Evolutionary conservation across 148 eudicot genomes (phyloP).

Genomic region (Amaranthus cruentus): DNA sequence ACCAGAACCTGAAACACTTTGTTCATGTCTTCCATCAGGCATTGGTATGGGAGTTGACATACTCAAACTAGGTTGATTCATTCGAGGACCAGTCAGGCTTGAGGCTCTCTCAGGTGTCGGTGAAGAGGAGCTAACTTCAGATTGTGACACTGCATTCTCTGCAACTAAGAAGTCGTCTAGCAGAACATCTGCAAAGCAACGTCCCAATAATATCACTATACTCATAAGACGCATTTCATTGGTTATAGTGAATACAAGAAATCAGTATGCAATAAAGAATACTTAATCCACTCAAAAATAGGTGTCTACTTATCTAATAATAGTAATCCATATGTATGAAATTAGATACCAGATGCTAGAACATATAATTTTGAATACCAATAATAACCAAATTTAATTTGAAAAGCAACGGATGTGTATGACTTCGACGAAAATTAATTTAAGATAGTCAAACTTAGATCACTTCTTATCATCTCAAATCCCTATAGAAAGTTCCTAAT

Average conservation of each 20-base stretch:
- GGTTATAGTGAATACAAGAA: not conserved
- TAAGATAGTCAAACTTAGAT: too few relatives aligned
- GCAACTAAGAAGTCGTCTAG: conserved; percentile 75
- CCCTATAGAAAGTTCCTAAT: too few relatives aligned
- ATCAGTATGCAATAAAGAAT: not conserved
- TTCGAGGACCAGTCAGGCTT: conserved; percentile 38
- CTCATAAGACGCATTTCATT: not conserved
- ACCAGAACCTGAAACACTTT: conserved; percentile 26
- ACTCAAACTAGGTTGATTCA: conserved; percentile 30
- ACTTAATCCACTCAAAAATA: not conserved
- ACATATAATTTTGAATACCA: too few relatives aligned
- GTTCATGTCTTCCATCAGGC: conserved; percentile 41
- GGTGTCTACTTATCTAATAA: not conserved
- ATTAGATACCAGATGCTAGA: too few relatives aligned
- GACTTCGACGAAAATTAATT: too few relatives aligned
- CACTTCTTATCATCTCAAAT: too few relatives aligned
- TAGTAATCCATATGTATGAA: too few relatives aligned
- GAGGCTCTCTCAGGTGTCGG: conserved; percentile 48
- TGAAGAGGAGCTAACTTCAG: conserved; percentile 46
- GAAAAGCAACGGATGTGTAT: too few relatives aligned
- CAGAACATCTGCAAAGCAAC: conserved; percentile 59
- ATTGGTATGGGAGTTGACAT: conserved; percentile 26
- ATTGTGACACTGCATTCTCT: conserved; percentile 59
- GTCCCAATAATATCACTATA: not conserved
- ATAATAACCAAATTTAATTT: too few relatives aligned